These are phyloP conservation scores for Trichomonascaceae sp. DNA, from an alignment of 1,139 yeast species.

Conservation along the genomic window DNA sequence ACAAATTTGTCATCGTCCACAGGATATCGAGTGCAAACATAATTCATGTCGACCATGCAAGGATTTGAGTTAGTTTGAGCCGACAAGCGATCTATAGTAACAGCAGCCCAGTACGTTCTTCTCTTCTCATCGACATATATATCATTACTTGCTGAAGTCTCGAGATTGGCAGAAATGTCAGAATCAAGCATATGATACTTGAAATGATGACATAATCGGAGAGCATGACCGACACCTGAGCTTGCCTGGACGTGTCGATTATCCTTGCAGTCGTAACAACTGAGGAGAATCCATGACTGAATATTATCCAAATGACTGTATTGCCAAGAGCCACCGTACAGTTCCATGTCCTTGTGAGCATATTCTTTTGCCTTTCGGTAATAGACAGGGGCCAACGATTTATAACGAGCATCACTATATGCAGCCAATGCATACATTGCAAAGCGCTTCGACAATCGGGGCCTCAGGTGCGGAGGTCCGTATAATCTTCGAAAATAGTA, in stretches of 20 bases:
- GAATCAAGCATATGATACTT: constrained; percentile 1
- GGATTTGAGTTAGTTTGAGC: background rate
- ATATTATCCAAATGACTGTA: constrained; percentile 1
- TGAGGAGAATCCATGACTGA: constrained; percentile 1
- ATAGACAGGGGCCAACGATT: background rate
- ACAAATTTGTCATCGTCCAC: constrained; percentile 4
- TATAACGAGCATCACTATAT: background rate
- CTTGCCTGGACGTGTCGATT: background rate
- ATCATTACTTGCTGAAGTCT: background rate
- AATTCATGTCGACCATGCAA: background rate
- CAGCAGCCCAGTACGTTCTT: background rate
- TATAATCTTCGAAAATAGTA: background rate
- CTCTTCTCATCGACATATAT: constrained; percentile 3
- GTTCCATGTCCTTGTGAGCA: background rate
- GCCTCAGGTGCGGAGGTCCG: background rate
- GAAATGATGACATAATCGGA: background rate
- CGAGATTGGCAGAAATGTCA: background rate
- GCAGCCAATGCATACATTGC: background rate
- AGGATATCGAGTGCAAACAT: constrained; percentile 1
- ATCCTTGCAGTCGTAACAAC: background rate
- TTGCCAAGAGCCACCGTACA: background rate
- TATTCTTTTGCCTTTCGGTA: background rate
- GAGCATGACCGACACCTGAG: background rate
- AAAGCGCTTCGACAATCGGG: background rate
- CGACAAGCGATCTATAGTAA: background rate